Conservation (phyloP, 176 grass and related monocot genomes). For the Phragmites australis region DNA sequence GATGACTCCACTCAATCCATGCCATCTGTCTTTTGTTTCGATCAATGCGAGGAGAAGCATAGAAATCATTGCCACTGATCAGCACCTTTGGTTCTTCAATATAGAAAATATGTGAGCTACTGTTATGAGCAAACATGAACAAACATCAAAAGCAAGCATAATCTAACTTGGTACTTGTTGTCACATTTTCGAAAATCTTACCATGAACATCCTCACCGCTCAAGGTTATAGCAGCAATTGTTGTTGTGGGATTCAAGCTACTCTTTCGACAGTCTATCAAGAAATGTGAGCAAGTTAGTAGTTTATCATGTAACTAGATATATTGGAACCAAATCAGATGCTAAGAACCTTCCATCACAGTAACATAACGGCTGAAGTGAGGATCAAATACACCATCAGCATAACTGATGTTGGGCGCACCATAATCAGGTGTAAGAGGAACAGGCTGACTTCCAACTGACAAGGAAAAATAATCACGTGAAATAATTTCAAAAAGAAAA, state of each 20-base stretch:
- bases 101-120: conserved; percentile 30
- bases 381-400: conserved; percentile 78
- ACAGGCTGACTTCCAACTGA: conserved; percentile 49
- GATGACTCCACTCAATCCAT: conserved; percentile 86
- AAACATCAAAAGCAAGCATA: not conserved
- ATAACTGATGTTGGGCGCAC: conserved; percentile 57
- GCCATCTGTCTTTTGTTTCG: conserved; percentile 59
- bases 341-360: conserved; percentile 81
- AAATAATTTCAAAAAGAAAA: not conserved
- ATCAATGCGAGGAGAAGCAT: conserved; percentile 82
- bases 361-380: conserved; percentile 69
- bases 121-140: conserved; percentile 29
- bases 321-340: conserved; percentile 12
- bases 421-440: conserved; percentile 62
- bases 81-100: conserved; percentile 70
- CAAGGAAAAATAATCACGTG: conserved; percentile 33
- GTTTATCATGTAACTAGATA: conserved; percentile 13
- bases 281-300: conserved; percentile 3
- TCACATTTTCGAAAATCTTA: conserved; percentile 44
- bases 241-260: conserved; percentile 72
- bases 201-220: conserved; percentile 46
- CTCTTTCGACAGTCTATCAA: conserved; percentile 68
- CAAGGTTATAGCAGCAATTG: conserved; percentile 63
- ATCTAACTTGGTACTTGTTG: conserved; percentile 7
- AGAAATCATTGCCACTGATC: conserved; percentile 77